A percentile compares a stretch with the other conserved stretches of the same genome.
phyloP scores from a whole-genome alignment of 2,329 filamentous ascomycete species.

The Fusarium brevicatenulatum region DNA sequence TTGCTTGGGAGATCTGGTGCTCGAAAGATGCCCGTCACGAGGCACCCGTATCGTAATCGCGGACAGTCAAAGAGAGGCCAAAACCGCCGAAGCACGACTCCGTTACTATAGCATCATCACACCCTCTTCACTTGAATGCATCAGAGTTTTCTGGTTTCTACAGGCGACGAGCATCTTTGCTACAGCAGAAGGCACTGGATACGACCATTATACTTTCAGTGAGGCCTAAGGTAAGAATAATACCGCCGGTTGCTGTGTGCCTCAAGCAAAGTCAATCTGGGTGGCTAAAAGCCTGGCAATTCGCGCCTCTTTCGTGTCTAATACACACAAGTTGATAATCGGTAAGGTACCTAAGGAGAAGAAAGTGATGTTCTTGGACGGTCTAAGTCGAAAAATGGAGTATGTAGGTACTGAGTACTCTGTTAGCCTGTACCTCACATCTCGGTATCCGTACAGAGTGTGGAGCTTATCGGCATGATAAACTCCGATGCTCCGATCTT shows the following conservation, averaged over 20 bases:
- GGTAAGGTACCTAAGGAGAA: neutral
- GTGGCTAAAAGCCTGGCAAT: too few species aligned
- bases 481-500: constrained; percentile 31
- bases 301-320: too few species aligned
- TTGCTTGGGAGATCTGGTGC: neutral
- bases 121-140: neutral
- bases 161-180: neutral
- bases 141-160: neutral
- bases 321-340: neutral
- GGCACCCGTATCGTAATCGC: neutral
- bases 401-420: neutral
- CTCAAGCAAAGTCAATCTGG: too few species aligned
- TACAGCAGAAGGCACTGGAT: neutral
- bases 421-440: too few species aligned
- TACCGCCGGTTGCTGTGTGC: neutral
- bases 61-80: neutral
- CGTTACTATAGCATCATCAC: neutral
- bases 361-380: neutral
- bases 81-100: neutral
- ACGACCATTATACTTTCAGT: neutral
- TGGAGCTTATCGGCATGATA: constrained; percentile 11
- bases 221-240: neutral
- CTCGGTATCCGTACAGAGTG: too few species aligned
- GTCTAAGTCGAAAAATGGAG: neutral
- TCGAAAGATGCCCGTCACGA: constrained; percentile 14